A percentile compares a stretch with the other conserved stretches of the same genome.
Conservation (phyloP, 495 filamentous ascomycete genomes). For the Elaphomyces granulatus region DNA sequence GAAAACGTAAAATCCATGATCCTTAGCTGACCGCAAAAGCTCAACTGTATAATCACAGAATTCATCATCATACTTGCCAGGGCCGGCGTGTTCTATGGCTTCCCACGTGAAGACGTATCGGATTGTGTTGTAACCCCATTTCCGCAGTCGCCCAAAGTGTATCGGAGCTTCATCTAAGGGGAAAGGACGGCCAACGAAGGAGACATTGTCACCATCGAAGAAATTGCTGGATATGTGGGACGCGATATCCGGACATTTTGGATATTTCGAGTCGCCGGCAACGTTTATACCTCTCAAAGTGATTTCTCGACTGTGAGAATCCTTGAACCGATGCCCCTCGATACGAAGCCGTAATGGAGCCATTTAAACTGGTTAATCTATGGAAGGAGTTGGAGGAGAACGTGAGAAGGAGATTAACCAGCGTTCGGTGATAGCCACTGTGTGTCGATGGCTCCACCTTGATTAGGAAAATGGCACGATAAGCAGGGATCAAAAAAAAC, state of each 20-base stretch:
- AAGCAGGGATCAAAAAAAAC: no score
- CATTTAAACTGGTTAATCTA: slow-evolving; percentile 14
- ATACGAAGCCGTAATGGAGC: slow-evolving; percentile 46
- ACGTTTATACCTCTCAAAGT: slow-evolving; percentile 59
- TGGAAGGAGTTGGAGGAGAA: not conserved
- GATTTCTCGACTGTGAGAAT: slow-evolving; percentile 51
- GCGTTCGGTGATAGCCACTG: no score
- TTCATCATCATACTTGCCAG: slow-evolving; percentile 84
- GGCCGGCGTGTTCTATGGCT: slow-evolving; percentile 84
- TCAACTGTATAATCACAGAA: slow-evolving; percentile 85
- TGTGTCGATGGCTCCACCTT: not conserved
- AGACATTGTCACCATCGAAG: slow-evolving; percentile 85
- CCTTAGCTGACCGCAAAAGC: slow-evolving; percentile 66
- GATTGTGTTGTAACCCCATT: slow-evolving; percentile 89
- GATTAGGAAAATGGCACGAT: no score
- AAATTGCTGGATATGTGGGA: slow-evolving; percentile 68
- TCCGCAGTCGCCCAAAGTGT: slow-evolving; percentile 73
- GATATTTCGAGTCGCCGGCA: slow-evolving; percentile 55
- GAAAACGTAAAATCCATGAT: slow-evolving; percentile 88
- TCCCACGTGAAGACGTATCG: slow-evolving; percentile 98
- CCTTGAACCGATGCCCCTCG: slow-evolving; percentile 68
- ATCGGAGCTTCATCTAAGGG: slow-evolving; percentile 63
- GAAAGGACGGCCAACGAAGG: slow-evolving; percentile 79
- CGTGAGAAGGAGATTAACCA: not conserved
- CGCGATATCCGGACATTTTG: slow-evolving; percentile 63